Conservation (phyloP, 1,284 basidiomycete genomes). For the Coniophora puteana region DNA sequence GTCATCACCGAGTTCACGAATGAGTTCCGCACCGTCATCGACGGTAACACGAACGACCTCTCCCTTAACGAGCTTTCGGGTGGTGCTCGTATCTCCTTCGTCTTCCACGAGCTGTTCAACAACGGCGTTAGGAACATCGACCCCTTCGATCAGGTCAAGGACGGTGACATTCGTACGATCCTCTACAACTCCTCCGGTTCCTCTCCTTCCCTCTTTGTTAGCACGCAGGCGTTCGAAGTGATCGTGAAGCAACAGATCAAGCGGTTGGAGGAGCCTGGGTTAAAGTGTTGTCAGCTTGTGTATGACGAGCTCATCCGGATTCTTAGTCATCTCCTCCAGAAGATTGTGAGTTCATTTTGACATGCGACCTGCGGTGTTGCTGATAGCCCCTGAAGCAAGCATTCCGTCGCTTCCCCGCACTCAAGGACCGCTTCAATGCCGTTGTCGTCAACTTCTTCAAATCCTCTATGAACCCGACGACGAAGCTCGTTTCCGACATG, state of each 20-base stretch:
- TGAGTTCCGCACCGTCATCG: constrained; percentile 95
- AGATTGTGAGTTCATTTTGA: constrained; percentile 62
- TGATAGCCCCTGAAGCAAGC: constrained; percentile 58
- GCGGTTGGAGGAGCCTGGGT: constrained; percentile 87
- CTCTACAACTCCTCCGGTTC: constrained; percentile 98
- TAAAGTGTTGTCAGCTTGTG: constrained; percentile 92
- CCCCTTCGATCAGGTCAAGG: constrained; percentile 98
- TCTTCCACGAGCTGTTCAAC: constrained; percentile 98
- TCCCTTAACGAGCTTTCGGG: constrained; percentile 94
- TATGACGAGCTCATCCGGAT: constrained; percentile 98
- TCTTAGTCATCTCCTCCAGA: constrained; percentile 82
- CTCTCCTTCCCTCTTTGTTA: constrained; percentile 93
- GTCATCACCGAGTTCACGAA: constrained; percentile 98
- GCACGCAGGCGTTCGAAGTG: constrained; percentile 94
- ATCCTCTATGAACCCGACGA: constrained; percentile 88
- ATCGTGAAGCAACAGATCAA: constrained; percentile 99
- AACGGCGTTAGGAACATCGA: constrained; percentile 95
- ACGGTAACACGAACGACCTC: constrained; percentile 95
- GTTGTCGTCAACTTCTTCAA: constrained; percentile 98
- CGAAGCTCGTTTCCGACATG: constrained; percentile 91
- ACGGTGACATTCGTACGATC: constrained; percentile 94
- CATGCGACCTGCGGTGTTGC: not conserved
- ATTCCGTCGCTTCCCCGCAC: constrained; percentile 92
- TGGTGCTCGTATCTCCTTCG: constrained; percentile 96
- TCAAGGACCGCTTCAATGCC: constrained; percentile 91